Evolutionary conservation across 129 eudicot genomes (phyloP), one percentile per base, ranked within the genome.

Genomic region (Escallonia herrerae): DNA sequence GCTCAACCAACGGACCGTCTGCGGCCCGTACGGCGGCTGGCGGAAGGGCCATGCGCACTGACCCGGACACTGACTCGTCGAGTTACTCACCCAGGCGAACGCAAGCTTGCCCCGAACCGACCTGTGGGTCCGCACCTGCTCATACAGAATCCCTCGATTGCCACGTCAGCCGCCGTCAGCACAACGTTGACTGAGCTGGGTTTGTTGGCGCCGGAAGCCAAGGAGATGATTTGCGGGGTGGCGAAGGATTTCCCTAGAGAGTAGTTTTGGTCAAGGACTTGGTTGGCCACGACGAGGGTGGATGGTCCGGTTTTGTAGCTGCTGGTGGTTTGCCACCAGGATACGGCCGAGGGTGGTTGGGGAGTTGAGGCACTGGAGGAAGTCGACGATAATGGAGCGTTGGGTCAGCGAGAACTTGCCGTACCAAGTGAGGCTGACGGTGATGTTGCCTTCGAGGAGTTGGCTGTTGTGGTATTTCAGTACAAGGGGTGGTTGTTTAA

Each of bases 31-130:
- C 14, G 81, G 44, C 15, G 90, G 97, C 58, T 86, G 83, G 15
- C 77, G 81, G 50, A 86, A 89, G 3, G 96, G 96, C 97, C 97
- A 90, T 0, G 97, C 95, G 58, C 97, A 90, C 64, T 79, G 80
- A 66, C 95, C 97, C 15, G 97, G 95, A 54, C 97, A 90, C 69
- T 81, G 87, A 7, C 72, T 84, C 54, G 60, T 95, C 41, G 97
- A 73, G 82, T 90, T 86, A 22, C 97, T 95, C 43, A 90, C 97
- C 97, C 97, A 90, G 0, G 83, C 84, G 52, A 81, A 90, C 0
- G 91, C 83, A 22, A 64, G 83, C 39, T 72, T 72, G 41, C 70
- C 53, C 68, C 80, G 77, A 6, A 81, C 71, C 15, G 87, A 75
- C 43, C 89, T 85, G 72, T 90, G 97, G 48, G 76, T 74, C 46